Conservation (phyloP, 345 rosid species). For the Hibiscus tridactylites region DNA sequence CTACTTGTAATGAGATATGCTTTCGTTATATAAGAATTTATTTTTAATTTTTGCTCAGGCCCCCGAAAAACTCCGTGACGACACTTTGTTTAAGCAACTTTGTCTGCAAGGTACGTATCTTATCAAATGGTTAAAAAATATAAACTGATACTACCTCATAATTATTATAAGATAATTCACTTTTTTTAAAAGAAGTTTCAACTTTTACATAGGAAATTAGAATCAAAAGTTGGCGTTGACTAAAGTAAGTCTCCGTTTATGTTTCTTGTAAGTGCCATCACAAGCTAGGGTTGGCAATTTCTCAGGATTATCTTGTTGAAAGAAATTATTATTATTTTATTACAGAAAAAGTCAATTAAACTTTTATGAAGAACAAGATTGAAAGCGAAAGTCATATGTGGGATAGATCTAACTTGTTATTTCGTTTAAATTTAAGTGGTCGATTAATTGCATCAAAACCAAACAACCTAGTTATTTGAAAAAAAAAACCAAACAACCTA, state of each 20-base stretch:
- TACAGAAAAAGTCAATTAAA: neutral
- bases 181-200: neutral
- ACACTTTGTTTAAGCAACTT: no score
- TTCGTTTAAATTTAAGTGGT: neutral
- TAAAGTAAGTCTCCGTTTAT: neutral
- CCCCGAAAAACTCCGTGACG: no score
- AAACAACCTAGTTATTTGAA: neutral
- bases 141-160: no score
- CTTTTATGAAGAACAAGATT: neutral
- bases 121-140: no score
- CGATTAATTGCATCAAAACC: neutral
- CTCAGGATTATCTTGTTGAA: neutral
- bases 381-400: neutral
- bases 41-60: no score
- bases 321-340: neutral
- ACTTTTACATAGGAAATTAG: neutral
- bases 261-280: neutral
- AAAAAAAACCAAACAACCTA: neutral
- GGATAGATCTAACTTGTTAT: no score
- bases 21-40: no score
- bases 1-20: no score
- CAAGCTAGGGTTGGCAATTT: neutral
- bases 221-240: neutral
- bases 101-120: no score
- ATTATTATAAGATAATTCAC: no score